Percentiles rank a stretch among this genome's conserved stretches.
Evolutionary conservation across 139 green algal genomes (phyloP).

Genomic region (Coelastrella sp.): DNA sequence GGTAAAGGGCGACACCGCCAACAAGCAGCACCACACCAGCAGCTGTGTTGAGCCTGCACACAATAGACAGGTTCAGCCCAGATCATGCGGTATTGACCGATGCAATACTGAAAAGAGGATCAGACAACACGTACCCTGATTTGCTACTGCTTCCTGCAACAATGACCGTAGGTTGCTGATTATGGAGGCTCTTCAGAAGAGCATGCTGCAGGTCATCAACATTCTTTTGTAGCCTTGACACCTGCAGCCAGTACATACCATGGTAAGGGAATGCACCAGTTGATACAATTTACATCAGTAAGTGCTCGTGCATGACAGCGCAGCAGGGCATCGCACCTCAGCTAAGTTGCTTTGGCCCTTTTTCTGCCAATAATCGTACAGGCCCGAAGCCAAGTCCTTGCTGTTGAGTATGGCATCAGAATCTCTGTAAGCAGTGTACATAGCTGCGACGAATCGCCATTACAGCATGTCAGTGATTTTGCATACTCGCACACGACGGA

Average conservation of each 20-base stretch:
- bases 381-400: slow-evolving; percentile 27
- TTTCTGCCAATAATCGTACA: slow-evolving; percentile 41
- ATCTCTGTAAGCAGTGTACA: slow-evolving; percentile 41
- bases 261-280: neutral
- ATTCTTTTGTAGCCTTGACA: slow-evolving; percentile 43
- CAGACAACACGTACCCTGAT: slow-evolving; percentile 21
- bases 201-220: slow-evolving; percentile 49
- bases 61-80: too few relatives aligned
- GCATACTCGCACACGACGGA: neutral
- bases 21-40: slow-evolving; percentile 24
- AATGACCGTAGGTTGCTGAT: slow-evolving; percentile 42
- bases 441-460: slow-evolving; percentile 13
- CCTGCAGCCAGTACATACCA: neutral
- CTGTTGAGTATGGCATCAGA: slow-evolving; percentile 12
- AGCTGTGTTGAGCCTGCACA: slow-evolving; percentile 6
- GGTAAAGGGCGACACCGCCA: slow-evolving; percentile 41
- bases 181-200: slow-evolving; percentile 43
- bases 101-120: neutral
- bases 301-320: neutral
- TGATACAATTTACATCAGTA: too few relatives aligned
- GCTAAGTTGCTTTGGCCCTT: slow-evolving; percentile 1
- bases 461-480: neutral
- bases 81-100: too few relatives aligned
- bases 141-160: neutral
- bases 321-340: slow-evolving; percentile 15